Evolutionary conservation across 2,329 filamentous ascomycete genomes (phyloP).

Genomic region (Beauveria sp.): DNA sequence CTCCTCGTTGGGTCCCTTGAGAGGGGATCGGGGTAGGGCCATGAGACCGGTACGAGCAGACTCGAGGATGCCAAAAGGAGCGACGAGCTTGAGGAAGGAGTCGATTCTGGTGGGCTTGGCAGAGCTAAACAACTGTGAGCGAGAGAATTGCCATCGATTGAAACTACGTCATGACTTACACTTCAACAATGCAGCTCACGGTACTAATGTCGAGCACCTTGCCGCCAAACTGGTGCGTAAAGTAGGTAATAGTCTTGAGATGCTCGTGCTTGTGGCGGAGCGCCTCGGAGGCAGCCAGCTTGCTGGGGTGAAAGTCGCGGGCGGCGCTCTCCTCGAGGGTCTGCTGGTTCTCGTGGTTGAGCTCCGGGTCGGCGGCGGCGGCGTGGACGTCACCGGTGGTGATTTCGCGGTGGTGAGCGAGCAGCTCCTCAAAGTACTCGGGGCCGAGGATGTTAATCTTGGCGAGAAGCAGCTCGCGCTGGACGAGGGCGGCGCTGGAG

Average conservation of each 20-base stretch:
- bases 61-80: conserved; percentile 92
- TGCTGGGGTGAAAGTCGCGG: conserved; percentile 82
- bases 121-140: conserved; percentile 46
- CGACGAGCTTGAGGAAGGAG: conserved; percentile 92
- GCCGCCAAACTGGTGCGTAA: conserved; percentile 94
- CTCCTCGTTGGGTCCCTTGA: conserved; percentile 67
- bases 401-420: conserved; percentile 93
- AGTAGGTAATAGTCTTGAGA: conserved; percentile 89
- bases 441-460: conserved; percentile 96
- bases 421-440: conserved; percentile 95
- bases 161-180: conserved; percentile 54
- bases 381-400: conserved; percentile 37
- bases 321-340: conserved; percentile 37
- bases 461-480: conserved; percentile 88
- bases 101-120: conserved; percentile 92
- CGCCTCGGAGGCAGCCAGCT: conserved; percentile 78
- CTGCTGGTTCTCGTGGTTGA: conserved; percentile 23
- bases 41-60: conserved; percentile 93
- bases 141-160: conserved; percentile 8
- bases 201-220: conserved; percentile 98
- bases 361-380: conserved; percentile 36
- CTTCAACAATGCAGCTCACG: conserved; percentile 95
- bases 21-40: conserved; percentile 88
- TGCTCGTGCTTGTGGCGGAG: conserved; percentile 97
- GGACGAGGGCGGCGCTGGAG: conserved; percentile 83